phyloP scores from a whole-genome alignment of 345 rosid species.

The Rhodamnia argentea region DNA sequence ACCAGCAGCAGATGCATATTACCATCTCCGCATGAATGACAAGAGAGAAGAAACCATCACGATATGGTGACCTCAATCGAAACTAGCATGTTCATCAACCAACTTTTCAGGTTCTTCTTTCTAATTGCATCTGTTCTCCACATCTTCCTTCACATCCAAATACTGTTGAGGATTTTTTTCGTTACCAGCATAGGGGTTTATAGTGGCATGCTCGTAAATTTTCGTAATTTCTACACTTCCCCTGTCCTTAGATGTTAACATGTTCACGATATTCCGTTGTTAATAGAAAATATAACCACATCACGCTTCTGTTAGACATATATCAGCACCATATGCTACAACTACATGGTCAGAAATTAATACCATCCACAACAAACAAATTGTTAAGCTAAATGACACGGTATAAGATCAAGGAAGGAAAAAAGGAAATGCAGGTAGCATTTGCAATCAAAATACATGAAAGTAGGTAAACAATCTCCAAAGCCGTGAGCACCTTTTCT shows the following conservation, averaged over 20 bases:
- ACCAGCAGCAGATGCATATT: not conserved
- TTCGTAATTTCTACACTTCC: not conserved
- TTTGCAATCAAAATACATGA: not conserved
- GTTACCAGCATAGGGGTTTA: not conserved
- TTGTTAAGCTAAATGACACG: not conserved
- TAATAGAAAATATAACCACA: not conserved
- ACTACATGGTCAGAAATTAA: not conserved
- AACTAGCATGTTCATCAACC: not conserved
- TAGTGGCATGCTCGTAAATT: not conserved
- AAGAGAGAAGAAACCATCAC: not conserved
- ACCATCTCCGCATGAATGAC: not conserved
- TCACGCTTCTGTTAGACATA: not conserved
- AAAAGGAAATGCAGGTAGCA: not conserved
- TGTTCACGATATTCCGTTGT: not conserved
- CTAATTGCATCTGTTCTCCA: not conserved
- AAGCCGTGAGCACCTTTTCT: conserved; percentile 30
- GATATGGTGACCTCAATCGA: not conserved
- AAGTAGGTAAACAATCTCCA: not conserved
- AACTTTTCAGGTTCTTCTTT: not conserved
- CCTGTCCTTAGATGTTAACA: not conserved
- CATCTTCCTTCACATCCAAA: not conserved
- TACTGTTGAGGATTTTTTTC: not conserved
- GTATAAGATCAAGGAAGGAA: not conserved
- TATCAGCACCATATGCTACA: not conserved
- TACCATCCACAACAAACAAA: not conserved